These are phyloP conservation scores for Tetrapisispora phaffii DNA, from an alignment of 805 yeast species.

Conservation along the genomic window DNA sequence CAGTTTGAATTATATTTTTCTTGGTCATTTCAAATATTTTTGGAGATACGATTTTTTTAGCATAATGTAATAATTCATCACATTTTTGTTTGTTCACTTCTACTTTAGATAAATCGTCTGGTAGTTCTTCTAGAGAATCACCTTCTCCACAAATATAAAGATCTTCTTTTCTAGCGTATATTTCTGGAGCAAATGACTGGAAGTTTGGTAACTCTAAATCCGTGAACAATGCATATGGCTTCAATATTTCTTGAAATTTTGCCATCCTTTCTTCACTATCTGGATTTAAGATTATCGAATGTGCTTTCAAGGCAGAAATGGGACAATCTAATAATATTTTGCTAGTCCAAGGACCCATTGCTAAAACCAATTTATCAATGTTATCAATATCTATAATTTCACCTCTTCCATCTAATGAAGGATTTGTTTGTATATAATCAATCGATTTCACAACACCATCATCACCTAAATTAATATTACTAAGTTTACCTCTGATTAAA, in stretches of 20 bases:
- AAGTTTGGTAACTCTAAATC: conserved; percentile 63
- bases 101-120: conserved; percentile 90
- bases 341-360: conserved; percentile 97
- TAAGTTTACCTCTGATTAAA: conserved; percentile 75
- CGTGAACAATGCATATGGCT: conserved; percentile 90
- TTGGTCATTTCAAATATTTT: conserved; percentile 57
- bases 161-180: conserved; percentile 91
- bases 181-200: conserved; percentile 79
- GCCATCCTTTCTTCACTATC: conserved; percentile 36
- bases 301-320: conserved; percentile 87
- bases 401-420: conserved; percentile 10
- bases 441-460: conserved; percentile 26
- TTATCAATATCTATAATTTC: conserved; percentile 36
- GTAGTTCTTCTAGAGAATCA: conserved; percentile 79
- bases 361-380: conserved; percentile 71
- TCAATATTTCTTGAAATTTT: conserved; percentile 32
- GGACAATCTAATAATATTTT: conserved; percentile 87
- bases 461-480: conserved; percentile 39
- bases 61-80: conserved; percentile 75
- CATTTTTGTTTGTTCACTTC: conserved; percentile 80
- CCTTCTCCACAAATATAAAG: conserved; percentile 97
- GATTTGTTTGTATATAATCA: not conserved
- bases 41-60: conserved; percentile 56
- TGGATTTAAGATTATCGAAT: conserved; percentile 86
- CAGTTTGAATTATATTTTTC: conserved; percentile 65